phyloP scores from a whole-genome alignment of 1,284 basidiomycete species.

The Irpex sp. region DNA sequence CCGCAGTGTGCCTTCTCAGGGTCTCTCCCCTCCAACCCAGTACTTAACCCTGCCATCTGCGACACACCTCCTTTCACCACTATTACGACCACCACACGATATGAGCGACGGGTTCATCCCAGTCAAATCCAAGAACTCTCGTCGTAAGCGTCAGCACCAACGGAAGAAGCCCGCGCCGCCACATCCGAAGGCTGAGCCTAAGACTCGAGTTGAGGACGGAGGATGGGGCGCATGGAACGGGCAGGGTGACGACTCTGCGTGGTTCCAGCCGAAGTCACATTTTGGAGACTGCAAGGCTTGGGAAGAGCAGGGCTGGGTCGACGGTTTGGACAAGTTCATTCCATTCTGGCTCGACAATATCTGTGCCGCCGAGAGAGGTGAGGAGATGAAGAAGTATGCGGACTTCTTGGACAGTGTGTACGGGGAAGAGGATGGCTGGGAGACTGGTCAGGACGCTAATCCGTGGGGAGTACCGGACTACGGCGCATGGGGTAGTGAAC shows the following conservation, averaged over 20 bases:
- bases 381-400: constrained; percentile 10
- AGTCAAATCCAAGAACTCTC: constrained; percentile 1
- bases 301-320: constrained; percentile 10
- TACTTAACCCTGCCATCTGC: background rate
- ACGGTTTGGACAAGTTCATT: constrained; percentile 8
- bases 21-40: background rate
- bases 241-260: background rate
- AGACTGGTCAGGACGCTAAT: background rate
- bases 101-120: constrained; percentile 6
- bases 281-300: constrained; percentile 1
- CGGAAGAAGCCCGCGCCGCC: background rate
- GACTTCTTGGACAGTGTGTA: constrained; percentile 11
- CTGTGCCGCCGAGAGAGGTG: constrained; percentile 12
- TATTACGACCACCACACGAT: background rate
- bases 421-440: constrained; percentile 5
- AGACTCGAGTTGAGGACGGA: background rate
- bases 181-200: background rate
- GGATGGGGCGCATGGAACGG: background rate
- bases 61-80: background rate
- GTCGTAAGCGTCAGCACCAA: background rate
- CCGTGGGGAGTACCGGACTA: background rate
- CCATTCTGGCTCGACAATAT: constrained; percentile 17
- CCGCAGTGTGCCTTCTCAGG: background rate
- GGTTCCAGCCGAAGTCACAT: background rate
- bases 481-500: background rate